phyloP scores from a whole-genome alignment of 306 rosid genomes.

The Notholithocarpus densiflorus region DNA sequence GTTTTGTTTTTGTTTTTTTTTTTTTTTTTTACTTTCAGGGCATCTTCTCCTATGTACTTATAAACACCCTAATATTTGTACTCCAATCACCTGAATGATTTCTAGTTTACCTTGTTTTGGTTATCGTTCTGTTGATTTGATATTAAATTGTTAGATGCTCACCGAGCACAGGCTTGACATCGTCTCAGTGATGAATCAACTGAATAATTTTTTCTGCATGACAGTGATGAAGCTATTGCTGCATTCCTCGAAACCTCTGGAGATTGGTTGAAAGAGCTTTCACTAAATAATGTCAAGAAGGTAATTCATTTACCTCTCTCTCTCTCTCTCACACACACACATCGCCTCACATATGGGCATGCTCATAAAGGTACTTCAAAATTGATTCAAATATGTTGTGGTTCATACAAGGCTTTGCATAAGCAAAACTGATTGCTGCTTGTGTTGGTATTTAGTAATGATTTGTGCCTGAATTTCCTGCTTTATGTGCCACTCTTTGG shows the following conservation, averaged over 20 bases:
- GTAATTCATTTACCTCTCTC: slow-evolving; percentile 29
- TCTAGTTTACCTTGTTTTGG: background rate
- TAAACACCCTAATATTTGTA: background rate
- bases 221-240: slow-evolving; percentile 83
- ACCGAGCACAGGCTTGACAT: slow-evolving; percentile 2
- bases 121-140: background rate
- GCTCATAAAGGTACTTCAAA: background rate
- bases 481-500: slow-evolving; percentile 2
- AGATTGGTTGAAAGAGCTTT: slow-evolving; percentile 58
- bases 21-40: too few relatives aligned
- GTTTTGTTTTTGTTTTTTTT: accelerated
- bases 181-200: slow-evolving; percentile 5
- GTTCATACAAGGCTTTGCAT: slow-evolving; percentile 2
- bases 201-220: slow-evolving; percentile 5
- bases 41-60: background rate
- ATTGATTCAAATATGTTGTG: background rate
- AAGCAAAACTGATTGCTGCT: slow-evolving; percentile 2
- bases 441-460: background rate
- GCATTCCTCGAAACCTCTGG: slow-evolving; percentile 69
- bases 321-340: background rate
- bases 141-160: background rate
- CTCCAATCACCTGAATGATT: background rate
- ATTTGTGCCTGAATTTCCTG: background rate
- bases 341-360: background rate
- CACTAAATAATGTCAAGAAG: slow-evolving; percentile 66